Conservation (phyloP, 106 monocot species). For the Narthecium ossifragum region DNA sequence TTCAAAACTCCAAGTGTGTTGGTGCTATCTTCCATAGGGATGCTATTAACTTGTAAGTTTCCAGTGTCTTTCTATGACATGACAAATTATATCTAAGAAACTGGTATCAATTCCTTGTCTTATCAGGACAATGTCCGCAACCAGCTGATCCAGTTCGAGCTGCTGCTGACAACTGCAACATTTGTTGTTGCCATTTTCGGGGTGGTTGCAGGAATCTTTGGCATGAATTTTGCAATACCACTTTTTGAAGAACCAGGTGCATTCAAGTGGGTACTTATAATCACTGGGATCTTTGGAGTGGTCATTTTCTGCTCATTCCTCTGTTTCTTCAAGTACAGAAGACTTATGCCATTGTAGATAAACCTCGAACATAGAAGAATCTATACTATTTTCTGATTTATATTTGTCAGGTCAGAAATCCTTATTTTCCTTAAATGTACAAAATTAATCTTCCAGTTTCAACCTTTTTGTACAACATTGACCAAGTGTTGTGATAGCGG, state of each 20-base stretch:
- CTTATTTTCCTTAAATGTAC: too few relatives aligned
- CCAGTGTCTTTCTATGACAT: too few relatives aligned
- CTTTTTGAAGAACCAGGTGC: constrained; percentile 53
- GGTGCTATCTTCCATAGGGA: too few relatives aligned
- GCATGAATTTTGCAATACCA: constrained; percentile 76
- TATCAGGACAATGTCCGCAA: constrained; percentile 82
- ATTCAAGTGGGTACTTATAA: constrained; percentile 70
- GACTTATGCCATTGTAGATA: constrained; percentile 78
- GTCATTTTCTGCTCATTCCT: constrained; percentile 75
- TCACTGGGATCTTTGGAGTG: constrained; percentile 50
- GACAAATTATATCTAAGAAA: too few relatives aligned
- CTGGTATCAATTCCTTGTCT: neutral
- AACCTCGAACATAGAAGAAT: too few relatives aligned
- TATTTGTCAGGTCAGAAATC: too few relatives aligned
- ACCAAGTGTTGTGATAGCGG: too few relatives aligned
- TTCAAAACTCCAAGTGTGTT: too few relatives aligned
- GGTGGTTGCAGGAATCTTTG: constrained; percentile 74
- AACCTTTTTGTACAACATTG: too few relatives aligned
- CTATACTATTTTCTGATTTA: too few relatives aligned
- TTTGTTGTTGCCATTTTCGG: constrained; percentile 81
- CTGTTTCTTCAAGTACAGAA: constrained; percentile 74
- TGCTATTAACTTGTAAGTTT: too few relatives aligned
- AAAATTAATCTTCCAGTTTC: too few relatives aligned
- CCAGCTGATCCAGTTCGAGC: constrained; percentile 87
- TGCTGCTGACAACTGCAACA: constrained; percentile 72